Evolutionary conservation across 2,329 filamentous ascomycete genomes (phyloP).

Genomic region (Fusarium hainanense): DNA sequence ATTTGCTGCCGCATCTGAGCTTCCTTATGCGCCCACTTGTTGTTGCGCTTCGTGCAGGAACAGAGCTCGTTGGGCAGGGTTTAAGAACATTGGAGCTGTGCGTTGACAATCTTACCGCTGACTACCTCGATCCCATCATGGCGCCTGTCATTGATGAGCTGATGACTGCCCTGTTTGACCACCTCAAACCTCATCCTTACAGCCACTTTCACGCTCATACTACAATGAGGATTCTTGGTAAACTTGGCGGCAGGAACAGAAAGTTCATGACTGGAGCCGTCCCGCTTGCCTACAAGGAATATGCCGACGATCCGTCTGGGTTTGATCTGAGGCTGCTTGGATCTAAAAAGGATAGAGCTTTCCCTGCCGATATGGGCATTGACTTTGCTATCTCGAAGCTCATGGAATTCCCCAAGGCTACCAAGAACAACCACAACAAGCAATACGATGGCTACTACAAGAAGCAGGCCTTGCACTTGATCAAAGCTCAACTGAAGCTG

Average conservation of each 20-base stretch:
- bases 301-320: slow-evolving; percentile 86
- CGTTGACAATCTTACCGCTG: slow-evolving; percentile 96
- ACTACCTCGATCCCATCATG: slow-evolving; percentile 99
- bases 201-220: slow-evolving; percentile 98
- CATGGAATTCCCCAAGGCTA: slow-evolving; percentile 78
- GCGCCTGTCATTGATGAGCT: slow-evolving; percentile 98
- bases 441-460: slow-evolving; percentile 87
- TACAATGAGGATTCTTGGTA: slow-evolving; percentile 96
- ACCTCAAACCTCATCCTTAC: slow-evolving; percentile 92
- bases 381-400: slow-evolving; percentile 90
- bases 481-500: slow-evolving; percentile 90
- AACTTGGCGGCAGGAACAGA: slow-evolving; percentile 92
- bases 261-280: slow-evolving; percentile 94
- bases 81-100: slow-evolving; percentile 94
- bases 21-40: slow-evolving; percentile 98
- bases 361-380: slow-evolving; percentile 86
- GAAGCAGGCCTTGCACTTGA: slow-evolving; percentile 87
- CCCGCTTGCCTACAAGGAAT: slow-evolving; percentile 83
- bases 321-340: slow-evolving; percentile 91
- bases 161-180: slow-evolving; percentile 97
- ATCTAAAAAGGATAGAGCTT: slow-evolving; percentile 87
- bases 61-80: slow-evolving; percentile 93
- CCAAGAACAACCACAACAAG: slow-evolving; percentile 64
- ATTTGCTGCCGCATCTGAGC: slow-evolving; percentile 92
- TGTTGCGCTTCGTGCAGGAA: slow-evolving; percentile 91